A percentile compares a stretch with the other conserved stretches of the same genome.
Conservation (phyloP, 768 basidiomycete genomes). For the Sarcodon aspratus region DNA sequence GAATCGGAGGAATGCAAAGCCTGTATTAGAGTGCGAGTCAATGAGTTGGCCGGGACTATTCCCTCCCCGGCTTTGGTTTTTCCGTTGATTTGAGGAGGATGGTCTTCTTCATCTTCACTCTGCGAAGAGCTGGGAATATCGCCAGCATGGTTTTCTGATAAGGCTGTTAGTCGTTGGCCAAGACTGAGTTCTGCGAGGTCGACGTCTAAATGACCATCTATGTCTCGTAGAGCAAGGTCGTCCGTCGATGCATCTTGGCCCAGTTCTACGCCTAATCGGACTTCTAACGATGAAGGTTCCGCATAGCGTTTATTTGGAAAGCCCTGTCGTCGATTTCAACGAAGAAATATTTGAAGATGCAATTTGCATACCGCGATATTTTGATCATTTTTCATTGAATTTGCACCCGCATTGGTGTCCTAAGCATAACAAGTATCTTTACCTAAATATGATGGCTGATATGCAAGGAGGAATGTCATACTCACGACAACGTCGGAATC, state of each 20-base stretch:
- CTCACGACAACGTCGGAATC: slow-evolving; percentile 52
- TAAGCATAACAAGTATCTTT: too few relatives aligned
- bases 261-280: slow-evolving; percentile 55
- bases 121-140: slow-evolving; percentile 27
- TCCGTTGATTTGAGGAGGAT: slow-evolving; percentile 17
- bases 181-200: slow-evolving; percentile 87
- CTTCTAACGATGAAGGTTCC: slow-evolving; percentile 47
- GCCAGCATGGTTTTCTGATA: slow-evolving; percentile 38
- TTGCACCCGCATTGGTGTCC: too few relatives aligned
- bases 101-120: slow-evolving; percentile 33
- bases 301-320: slow-evolving; percentile 53
- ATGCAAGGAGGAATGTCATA: slow-evolving; percentile 4
- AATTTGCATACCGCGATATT: too few relatives aligned
- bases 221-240: slow-evolving; percentile 33
- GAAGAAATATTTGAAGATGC: too few relatives aligned
- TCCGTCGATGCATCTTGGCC: slow-evolving; percentile 45
- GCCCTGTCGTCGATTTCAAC: slow-evolving; percentile 33
- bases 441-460: neutral
- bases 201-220: slow-evolving; percentile 67
- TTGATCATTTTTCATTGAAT: too few relatives aligned
- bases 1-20: slow-evolving; percentile 93
- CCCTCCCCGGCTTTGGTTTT: slow-evolving; percentile 20
- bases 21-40: slow-evolving; percentile 91
- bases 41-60: slow-evolving; percentile 67
- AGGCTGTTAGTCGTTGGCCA: slow-evolving; percentile 77